Conservation (phyloP, 139 green algal species). For the Haematococcus lacustris region DNA sequence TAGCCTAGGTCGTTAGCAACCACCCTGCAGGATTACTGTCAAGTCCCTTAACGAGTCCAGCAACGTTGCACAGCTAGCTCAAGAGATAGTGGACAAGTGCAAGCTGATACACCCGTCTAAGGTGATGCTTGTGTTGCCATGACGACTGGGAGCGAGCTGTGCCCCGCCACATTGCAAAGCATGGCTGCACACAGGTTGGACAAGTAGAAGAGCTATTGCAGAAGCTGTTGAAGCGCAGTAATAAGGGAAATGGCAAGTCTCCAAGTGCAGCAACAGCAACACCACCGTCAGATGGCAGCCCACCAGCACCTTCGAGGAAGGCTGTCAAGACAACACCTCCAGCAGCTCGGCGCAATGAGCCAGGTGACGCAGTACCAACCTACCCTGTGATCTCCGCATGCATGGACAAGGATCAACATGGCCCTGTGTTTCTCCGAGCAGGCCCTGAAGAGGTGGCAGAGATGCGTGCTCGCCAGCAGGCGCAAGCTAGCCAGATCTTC, state of each 20-base stretch:
- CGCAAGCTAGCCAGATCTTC: slow-evolving; percentile 35
- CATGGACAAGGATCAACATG: too few species aligned
- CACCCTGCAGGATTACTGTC: slow-evolving; percentile 48
- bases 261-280: background rate
- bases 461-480: slow-evolving; percentile 13
- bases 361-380: too few species aligned
- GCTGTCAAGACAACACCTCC: background rate
- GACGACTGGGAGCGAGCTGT: too few species aligned
- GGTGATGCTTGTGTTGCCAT: slow-evolving; percentile 26
- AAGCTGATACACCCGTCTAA: slow-evolving; percentile 76
- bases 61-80: slow-evolving; percentile 50
- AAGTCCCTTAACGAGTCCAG: slow-evolving; percentile 39
- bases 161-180: too few species aligned
- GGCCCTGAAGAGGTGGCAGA: slow-evolving; percentile 20
- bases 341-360: background rate
- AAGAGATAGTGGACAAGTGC: slow-evolving; percentile 66
- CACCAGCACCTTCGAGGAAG: background rate
- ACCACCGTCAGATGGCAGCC: background rate
- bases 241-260: too few species aligned
- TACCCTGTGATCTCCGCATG: too few species aligned
- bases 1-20: background rate
- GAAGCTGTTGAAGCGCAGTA: slow-evolving; percentile 34
- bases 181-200: too few species aligned
- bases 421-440: too few species aligned
- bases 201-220: slow-evolving; percentile 48